A percentile compares a stretch with the other conserved stretches of the same genome.
Evolutionary conservation across 495 filamentous ascomycete species (phyloP).

Genomic region (Staphylotrichum longicolle): DNA sequence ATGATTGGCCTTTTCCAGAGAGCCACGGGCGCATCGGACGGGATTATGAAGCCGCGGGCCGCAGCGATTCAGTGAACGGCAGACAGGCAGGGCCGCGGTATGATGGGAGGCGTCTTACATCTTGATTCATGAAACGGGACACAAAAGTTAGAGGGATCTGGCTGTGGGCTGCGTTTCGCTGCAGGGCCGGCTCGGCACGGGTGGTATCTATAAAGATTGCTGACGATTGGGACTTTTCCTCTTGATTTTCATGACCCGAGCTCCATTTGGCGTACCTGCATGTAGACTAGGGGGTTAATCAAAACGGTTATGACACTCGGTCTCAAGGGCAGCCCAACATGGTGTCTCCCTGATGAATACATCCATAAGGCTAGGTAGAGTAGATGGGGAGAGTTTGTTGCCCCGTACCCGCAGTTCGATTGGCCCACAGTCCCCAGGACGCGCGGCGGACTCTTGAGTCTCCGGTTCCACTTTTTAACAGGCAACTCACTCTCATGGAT

Average conservation of each 20-base stretch:
- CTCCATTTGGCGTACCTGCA: constrained; percentile 43
- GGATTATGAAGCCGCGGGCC: constrained; percentile 33
- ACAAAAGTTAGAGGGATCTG: constrained; percentile 15
- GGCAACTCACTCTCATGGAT: no score
- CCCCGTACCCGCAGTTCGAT: no score
- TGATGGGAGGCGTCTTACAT: constrained; percentile 36
- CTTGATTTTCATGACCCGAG: constrained; percentile 36
- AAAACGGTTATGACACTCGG: constrained; percentile 23
- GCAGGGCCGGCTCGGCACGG: constrained; percentile 21
- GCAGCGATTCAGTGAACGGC: constrained; percentile 6
- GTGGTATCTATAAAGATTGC: constrained; percentile 39
- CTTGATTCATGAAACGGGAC: constrained; percentile 16
- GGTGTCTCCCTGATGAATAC: neutral
- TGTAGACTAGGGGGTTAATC: constrained; percentile 47
- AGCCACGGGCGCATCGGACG: constrained; percentile 32
- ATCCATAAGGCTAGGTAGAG: no score
- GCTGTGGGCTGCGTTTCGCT: constrained; percentile 31
- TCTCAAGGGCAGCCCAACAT: neutral
- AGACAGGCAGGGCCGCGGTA: constrained; percentile 22
- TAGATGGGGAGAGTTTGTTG: no score
- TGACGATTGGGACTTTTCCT: constrained; percentile 36
- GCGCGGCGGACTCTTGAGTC: neutral
- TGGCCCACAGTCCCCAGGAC: no score
- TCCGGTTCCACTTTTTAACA: neutral
- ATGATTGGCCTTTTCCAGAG: constrained; percentile 35